Evolutionary conservation across 2,329 filamentous ascomycete genomes (phyloP), one percentile per base, ranked within the genome.

Genomic region (Verticillium nonalfalfae): DNA sequence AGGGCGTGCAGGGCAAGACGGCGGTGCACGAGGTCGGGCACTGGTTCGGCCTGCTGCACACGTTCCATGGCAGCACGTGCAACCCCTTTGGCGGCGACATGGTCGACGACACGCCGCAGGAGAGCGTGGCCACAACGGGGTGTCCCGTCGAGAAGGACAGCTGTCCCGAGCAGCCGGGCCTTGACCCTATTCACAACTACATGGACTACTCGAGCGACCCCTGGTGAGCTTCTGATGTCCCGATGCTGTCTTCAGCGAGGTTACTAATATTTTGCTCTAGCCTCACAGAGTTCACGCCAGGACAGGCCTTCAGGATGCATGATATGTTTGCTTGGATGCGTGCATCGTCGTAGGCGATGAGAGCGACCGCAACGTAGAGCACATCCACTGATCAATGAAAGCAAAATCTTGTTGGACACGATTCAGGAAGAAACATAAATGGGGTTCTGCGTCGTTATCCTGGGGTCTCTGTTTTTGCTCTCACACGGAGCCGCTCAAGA

Each of bases 121-220:
- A 59, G 5, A 56, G 52, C 11, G 35, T 60, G n/a, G 57, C n/a
- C 33, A 60, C 45, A 18, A n/a, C 35, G 34, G 40, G 56, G 3
- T 67, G 66, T 31, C 64, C 61, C 1, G 50, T 54, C n/a, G 61
- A 31, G 9, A 61, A 60, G 14, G 70, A 70, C n/a, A 63, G 62
- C 11, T 70, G 68, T 59, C 68, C 68, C 4, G 62, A 65, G 13
- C 56, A 54, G 15, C 64, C 66, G 2, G 68, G 68, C 2, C 31
- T 66, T 13, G 68, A 69, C 60, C 66, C 67, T 1, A 62, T 70
- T 26, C 62, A 68, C 56, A 68, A 69, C 60, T 69, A 64, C 61
- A 69, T 69, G 68, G 66, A 68, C 31, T 69, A 69, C 61, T 69
- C 67, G 39, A 68, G 67, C 57, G 72, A 74, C 9, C 81, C 79